Evolutionary conservation across 2,329 filamentous ascomycete genomes (phyloP), one percentile per base, ranked within the genome.

Genomic region (Colletotrichum sp.): DNA sequence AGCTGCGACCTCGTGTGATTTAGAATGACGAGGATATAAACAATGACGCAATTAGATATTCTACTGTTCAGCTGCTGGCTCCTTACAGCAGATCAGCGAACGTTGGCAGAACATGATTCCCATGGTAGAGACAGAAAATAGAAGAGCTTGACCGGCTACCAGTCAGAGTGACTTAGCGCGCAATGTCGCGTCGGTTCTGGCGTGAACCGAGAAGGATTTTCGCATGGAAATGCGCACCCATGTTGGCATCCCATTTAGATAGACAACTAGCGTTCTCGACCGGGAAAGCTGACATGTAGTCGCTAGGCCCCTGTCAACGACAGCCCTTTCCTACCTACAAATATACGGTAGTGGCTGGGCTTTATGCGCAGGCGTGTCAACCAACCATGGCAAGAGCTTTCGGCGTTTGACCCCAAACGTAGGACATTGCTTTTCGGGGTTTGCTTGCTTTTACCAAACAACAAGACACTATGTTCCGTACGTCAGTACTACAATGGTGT

Each of bases 91-190:
- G 43, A 52, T 52, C 43, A 5, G n/a, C 10, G 6, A 52, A 52
- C 12, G 6, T 13, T 52, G 43, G 43, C 1, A 21, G 1, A 52
- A 52, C 10, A 52, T 21, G 21, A 21, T 13, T 52, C 43, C 38
- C 5, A 12, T 6, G 38, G 18, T 0, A 48, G 38, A 48, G 38
- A 10, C 5, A 9, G 0, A n/a, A 3, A 1, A 4, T 5, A n/a
- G 10, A 21, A 13, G 43, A 3, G 43, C n/a, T 52, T 52, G 0
- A 3, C 18, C 10, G 1, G 12, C n/a, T 52, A 1, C 43, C n/a
- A 21, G 43, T 21, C 10, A 52, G 43, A 10, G n/a, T 21, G 43
- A 52, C 10, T 13, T 13, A 2, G 5, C 43, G 3, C 43, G 43
- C 1, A 2, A 48, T 21, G 2, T 21, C 43, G n/a, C 38, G 38